Percentiles rank a stretch among this genome's conserved stretches.
phyloP scores from a whole-genome alignment of 2,329 filamentous ascomycete genomes.

The Chaetomium sp. region DNA sequence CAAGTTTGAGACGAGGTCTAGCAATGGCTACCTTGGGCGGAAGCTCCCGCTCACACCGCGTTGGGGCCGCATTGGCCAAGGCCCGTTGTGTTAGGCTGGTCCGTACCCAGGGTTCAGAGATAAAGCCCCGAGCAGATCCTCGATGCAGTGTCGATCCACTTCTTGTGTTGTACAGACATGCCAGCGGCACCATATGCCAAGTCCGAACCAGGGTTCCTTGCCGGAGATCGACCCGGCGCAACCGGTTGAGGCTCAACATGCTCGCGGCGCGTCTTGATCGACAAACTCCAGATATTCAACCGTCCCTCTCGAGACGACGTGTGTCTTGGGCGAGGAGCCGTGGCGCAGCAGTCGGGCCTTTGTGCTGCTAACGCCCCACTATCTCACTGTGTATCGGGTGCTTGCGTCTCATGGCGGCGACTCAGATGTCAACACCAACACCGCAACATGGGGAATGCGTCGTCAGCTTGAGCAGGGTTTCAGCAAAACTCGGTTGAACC shows the following conservation, averaged over 20 bases:
- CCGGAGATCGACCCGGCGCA: slow-evolving; percentile 18
- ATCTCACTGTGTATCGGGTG: neutral
- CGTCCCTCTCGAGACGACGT: neutral
- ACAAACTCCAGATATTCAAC: neutral
- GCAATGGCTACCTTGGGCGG: neutral
- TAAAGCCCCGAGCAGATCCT: neutral
- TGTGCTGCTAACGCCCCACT: neutral
- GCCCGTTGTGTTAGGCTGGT: neutral
- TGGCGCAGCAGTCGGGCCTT: slow-evolving; percentile 23
- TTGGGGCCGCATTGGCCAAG: neutral
- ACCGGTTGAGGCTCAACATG: slow-evolving; percentile 7
- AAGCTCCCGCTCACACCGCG: neutral
- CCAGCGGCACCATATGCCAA: slow-evolving; percentile 18
- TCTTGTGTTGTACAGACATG: neutral
- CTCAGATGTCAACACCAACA: neutral
- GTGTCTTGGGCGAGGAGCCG: neutral
- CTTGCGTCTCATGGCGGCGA: neutral
- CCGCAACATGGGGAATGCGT: neutral
- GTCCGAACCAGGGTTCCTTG: slow-evolving; percentile 3
- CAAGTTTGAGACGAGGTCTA: neutral
- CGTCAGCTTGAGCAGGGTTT: neutral
- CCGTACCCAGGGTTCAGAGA: slow-evolving; percentile 7
- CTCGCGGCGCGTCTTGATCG: slow-evolving; percentile 6
- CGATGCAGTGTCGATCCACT: slow-evolving; percentile 8
- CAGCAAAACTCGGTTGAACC: neutral